These are phyloP conservation scores for Boletus bicolor DNA, from an alignment of 768 basidiomycete genomes.

Conservation along the genomic window DNA sequence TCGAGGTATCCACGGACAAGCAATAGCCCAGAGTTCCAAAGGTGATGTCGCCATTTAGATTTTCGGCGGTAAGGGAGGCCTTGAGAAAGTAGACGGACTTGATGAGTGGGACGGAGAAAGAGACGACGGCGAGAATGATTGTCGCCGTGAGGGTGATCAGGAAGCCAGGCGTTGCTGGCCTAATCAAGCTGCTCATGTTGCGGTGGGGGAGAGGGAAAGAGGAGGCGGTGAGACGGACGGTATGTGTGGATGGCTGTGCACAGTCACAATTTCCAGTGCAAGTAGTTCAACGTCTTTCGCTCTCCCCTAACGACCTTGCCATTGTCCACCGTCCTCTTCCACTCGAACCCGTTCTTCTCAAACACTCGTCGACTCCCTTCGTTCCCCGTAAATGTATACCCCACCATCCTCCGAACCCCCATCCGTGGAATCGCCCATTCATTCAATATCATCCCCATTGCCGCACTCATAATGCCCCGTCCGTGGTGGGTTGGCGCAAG, in stretches of 20 bases:
- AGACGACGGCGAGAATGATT: conserved; percentile 75
- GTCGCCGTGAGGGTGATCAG: conserved; percentile 78
- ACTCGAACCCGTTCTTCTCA: conserved; percentile 59
- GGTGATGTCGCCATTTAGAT: conserved; percentile 59
- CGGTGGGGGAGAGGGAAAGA: not conserved
- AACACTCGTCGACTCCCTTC: conserved; percentile 61
- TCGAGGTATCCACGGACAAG: conserved; percentile 48
- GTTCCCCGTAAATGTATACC: conserved; percentile 50
- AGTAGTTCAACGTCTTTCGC: conserved; percentile 33
- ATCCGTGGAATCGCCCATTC: conserved; percentile 66
- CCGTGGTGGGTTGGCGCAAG: conserved; percentile 60
- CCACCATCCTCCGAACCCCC: conserved; percentile 47
- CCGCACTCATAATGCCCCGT: conserved; percentile 72
- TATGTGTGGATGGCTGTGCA: conserved; percentile 16
- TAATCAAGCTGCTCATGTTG: conserved; percentile 58
- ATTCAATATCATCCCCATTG: conserved; percentile 48
- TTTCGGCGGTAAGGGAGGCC: conserved; percentile 52
- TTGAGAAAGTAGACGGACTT: conserved; percentile 89
- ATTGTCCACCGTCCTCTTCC: conserved; percentile 38
- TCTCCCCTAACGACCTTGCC: conserved; percentile 38
- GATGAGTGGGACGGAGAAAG: conserved; percentile 87
- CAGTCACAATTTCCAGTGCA: conserved; percentile 30
- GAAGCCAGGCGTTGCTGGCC: conserved; percentile 90
- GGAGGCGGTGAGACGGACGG: not conserved
- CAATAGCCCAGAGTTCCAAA: conserved; percentile 95